A percentile compares a stretch with the other conserved stretches of the same genome.
These are phyloP conservation scores for Simplicillium aogashimaense DNA, from an alignment of 2,329 filamentous ascomycete genomes.

Conservation along the genomic window DNA sequence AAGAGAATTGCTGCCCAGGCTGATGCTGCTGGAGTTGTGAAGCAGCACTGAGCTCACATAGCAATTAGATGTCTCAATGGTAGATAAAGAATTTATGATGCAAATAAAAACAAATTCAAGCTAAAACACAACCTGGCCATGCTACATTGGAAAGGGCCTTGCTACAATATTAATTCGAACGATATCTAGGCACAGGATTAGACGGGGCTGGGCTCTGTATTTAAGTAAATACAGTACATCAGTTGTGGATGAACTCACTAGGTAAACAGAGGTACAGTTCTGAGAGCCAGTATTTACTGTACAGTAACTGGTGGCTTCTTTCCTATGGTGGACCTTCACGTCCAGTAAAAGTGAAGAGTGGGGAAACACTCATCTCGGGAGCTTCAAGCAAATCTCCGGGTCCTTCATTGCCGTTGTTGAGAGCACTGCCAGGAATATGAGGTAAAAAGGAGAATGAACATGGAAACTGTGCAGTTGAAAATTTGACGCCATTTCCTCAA, in stretches of 20 bases:
- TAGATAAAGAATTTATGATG: too few relatives aligned
- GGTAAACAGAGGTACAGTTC: background rate
- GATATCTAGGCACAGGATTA: too few relatives aligned
- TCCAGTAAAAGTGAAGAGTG: constrained; percentile 1
- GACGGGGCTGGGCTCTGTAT: too few relatives aligned
- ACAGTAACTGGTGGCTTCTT: too few relatives aligned
- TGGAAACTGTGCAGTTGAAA: background rate
- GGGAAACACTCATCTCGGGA: constrained; percentile 7
- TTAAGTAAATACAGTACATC: background rate
- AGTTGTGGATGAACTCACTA: background rate
- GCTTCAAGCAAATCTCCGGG: constrained; percentile 5
- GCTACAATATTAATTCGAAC: too few relatives aligned
- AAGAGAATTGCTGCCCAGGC: constrained; percentile 88
- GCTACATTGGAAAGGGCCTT: too few relatives aligned
- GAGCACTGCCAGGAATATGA: background rate
- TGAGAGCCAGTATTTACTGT: background rate
- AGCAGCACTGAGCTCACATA: constrained; percentile 37
- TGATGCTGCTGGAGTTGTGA: constrained; percentile 77
- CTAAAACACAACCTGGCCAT: too few relatives aligned
- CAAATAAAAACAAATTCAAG: too few relatives aligned
- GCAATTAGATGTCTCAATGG: too few relatives aligned
- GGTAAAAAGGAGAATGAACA: background rate
- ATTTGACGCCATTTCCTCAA: background rate
- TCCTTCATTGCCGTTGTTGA: background rate
- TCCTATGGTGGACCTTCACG: background rate